phyloP scores from a whole-genome alignment of 1,284 basidiomycete genomes.

The Boletus calvinii region DNA sequence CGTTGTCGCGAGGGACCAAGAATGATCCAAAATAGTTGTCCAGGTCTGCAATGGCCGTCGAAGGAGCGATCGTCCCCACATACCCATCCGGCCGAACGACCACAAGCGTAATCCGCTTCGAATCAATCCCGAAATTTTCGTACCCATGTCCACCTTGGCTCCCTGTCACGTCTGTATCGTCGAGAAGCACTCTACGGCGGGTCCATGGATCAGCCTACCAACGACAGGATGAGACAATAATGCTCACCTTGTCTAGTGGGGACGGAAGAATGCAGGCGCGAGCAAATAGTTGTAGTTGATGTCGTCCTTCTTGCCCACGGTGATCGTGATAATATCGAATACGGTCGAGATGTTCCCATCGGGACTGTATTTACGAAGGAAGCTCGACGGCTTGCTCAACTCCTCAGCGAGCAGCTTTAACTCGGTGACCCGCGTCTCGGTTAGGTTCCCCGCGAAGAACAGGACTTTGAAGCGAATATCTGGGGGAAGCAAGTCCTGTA shows the following conservation, averaged over 20 bases:
- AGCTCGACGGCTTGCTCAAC: not conserved
- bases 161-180: slow-evolving; percentile 36
- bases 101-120: slow-evolving; percentile 45
- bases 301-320: slow-evolving; percentile 45
- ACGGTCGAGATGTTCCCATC: slow-evolving; percentile 30
- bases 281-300: slow-evolving; percentile 42
- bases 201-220: slow-evolving; percentile 3
- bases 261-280: slow-evolving; percentile 50
- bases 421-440: not conserved
- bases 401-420: not conserved
- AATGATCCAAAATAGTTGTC: slow-evolving; percentile 40
- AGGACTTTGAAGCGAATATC: slow-evolving; percentile 64
- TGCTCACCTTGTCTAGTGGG: slow-evolving; percentile 68
- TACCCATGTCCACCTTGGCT: slow-evolving; percentile 43
- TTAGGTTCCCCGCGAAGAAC: not conserved
- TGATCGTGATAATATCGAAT: slow-evolving; percentile 59
- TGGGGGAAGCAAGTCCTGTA: slow-evolving; percentile 68
- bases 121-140: slow-evolving; percentile 46
- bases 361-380: not conserved
- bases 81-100: slow-evolving; percentile 14
- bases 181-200: slow-evolving; percentile 17
- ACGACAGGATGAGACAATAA: not conserved
- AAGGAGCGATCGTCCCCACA: slow-evolving; percentile 8
- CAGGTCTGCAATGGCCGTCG: slow-evolving; percentile 28
- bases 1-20: slow-evolving; percentile 14